A percentile compares a stretch with the other conserved stretches of the same genome.
Evolutionary conservation across 2,329 filamentous ascomycete species (phyloP).

Genomic region (Ilyonectria sp.): DNA sequence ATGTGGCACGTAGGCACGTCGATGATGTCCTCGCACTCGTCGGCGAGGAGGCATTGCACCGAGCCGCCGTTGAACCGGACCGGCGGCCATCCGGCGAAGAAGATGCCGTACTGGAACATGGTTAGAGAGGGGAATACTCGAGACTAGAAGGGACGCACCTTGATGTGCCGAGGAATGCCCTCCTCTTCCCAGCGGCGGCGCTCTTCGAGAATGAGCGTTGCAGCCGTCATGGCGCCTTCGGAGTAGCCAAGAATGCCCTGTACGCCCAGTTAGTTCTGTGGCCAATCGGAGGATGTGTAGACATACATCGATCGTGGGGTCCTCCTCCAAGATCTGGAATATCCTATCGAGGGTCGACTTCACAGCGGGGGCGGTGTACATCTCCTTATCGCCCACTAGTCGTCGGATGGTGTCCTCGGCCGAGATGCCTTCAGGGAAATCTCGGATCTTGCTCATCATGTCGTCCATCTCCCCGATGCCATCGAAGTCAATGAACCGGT

Average conservation of each 20-base stretch:
- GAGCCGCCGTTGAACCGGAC: conserved; percentile 56
- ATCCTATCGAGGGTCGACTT: conserved; percentile 46
- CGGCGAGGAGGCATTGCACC: conserved; percentile 62
- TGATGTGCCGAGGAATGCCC: conserved; percentile 53
- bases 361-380: conserved; percentile 36
- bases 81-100: conserved; percentile 70
- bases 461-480: conserved; percentile 60
- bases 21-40: conserved; percentile 64
- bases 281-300: background rate
- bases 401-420: conserved; percentile 71
- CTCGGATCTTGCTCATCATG: conserved; percentile 66
- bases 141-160: conserved; percentile 44
- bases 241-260: conserved; percentile 72
- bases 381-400: conserved; percentile 56
- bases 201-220: conserved; percentile 67
- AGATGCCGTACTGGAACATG: conserved; percentile 64
- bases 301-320: conserved; percentile 51
- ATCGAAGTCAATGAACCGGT: conserved; percentile 67
- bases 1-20: conserved; percentile 68
- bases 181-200: conserved; percentile 53
- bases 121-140: conserved; percentile 38
- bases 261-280: background rate
- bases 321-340: conserved; percentile 61
- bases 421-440: conserved; percentile 67
- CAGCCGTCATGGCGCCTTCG: conserved; percentile 71